Evolutionary conservation across 345 rosid genomes (phyloP).

Genomic region (Eucalyptus fibrosa): DNA sequence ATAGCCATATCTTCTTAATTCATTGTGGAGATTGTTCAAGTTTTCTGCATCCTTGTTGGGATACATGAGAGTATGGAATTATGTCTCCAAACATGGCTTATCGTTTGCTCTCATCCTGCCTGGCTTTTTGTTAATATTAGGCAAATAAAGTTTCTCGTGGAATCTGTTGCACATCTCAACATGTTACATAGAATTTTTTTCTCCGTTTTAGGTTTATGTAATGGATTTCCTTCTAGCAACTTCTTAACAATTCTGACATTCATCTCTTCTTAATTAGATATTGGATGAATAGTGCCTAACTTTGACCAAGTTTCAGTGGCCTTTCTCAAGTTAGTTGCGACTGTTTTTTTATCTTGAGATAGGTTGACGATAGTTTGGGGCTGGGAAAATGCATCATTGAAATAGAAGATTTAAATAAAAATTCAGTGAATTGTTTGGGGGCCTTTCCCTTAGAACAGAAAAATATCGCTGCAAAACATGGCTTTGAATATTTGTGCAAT

Average conservation of each 20-base stretch:
- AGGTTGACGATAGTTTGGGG: neutral
- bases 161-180: neutral
- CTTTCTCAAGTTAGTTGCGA: neutral
- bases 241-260: neutral
- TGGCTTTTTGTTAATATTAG: neutral
- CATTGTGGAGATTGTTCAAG: neutral
- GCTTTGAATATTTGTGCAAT: neutral
- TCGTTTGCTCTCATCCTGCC: neutral
- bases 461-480: neutral
- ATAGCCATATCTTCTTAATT: neutral
- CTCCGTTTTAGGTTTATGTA: neutral
- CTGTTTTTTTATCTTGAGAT: neutral
- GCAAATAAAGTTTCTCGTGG: neutral
- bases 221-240: neutral
- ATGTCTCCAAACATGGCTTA: neutral
- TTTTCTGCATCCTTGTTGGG: neutral
- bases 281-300: neutral
- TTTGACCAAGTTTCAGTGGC: neutral
- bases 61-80: neutral
- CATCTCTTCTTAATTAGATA: neutral
- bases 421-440: neutral
- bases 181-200: neutral
- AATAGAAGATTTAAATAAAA: neutral
- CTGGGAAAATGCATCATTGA: neutral
- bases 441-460: neutral